Conservation (phyloP, 2,329 filamentous ascomycete species). For the Meredithiella fracta region DNA sequence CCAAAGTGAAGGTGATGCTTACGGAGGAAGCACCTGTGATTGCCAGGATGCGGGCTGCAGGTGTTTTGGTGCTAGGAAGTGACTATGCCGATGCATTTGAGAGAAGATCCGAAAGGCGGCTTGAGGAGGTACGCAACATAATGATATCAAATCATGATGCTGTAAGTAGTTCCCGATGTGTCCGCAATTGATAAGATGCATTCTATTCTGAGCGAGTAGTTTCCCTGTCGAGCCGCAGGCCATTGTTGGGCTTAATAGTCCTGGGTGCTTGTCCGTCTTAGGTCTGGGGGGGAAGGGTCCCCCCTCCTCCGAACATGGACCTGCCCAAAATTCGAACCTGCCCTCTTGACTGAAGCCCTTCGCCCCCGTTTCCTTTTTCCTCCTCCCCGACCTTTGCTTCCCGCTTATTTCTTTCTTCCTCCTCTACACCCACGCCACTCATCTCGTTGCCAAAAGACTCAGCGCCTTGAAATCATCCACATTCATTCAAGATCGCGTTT, state of each 20-base stretch:
- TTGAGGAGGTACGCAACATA: too few species aligned
- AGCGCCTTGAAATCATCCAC: not conserved
- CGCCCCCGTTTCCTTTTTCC: conserved; percentile 3
- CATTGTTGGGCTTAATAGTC: not conserved
- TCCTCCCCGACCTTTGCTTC: conserved; percentile 3
- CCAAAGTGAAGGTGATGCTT: not conserved
- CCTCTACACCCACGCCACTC: not conserved
- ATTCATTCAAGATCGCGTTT: not conserved
- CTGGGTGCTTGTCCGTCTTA: conserved; percentile 1
- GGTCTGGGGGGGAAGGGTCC: not conserved
- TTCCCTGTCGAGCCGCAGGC: not conserved
- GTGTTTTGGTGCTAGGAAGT: too few species aligned
- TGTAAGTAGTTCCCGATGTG: too few species aligned
- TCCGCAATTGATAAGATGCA: not conserved
- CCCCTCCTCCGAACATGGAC: conserved; percentile 3
- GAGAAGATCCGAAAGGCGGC: too few species aligned
- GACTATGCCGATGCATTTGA: too few species aligned
- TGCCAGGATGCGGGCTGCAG: not conserved
- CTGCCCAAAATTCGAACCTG: conserved; percentile 2
- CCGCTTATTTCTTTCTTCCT: conserved; percentile 1
- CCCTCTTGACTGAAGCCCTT: not conserved
- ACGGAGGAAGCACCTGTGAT: not conserved
- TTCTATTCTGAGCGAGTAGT: not conserved
- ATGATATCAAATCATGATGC: too few species aligned
- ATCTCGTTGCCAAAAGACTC: not conserved